A percentile compares a stretch with the other conserved stretches of the same genome.
Conservation (phyloP, 495 filamentous ascomycete genomes). For the Penicillium waksmanii region DNA sequence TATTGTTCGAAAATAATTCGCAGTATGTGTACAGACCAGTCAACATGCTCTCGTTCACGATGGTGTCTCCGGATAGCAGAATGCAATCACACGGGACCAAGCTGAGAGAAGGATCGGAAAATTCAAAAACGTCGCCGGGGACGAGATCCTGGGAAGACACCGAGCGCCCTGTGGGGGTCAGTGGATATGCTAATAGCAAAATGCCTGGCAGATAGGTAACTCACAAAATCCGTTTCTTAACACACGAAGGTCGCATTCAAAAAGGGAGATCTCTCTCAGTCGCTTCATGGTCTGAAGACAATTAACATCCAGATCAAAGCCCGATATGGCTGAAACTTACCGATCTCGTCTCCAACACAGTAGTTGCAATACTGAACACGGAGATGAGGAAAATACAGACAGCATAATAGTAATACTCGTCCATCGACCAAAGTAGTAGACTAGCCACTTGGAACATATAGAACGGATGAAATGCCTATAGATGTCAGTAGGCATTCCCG, state of each 20-base stretch:
- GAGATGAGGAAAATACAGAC: conserved; percentile 96
- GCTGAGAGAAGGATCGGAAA: conserved; percentile 93
- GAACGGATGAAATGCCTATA: conserved; percentile 90
- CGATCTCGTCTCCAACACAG: conserved; percentile 85
- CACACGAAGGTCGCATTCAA: conserved; percentile 93
- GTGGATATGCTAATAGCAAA: not conserved
- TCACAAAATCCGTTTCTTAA: conserved; percentile 92
- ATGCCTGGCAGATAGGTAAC: conserved; percentile 26
- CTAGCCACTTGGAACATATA: conserved; percentile 98
- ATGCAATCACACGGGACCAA: conserved; percentile 94
- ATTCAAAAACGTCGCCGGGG: conserved; percentile 95
- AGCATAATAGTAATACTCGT: conserved; percentile 98
- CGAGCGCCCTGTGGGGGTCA: conserved; percentile 66
- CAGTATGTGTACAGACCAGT: conserved; percentile 60
- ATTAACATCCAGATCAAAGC: conserved; percentile 26
- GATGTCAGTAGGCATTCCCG: conserved; percentile 18
- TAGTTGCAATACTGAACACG: conserved; percentile 84
- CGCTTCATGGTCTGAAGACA: conserved; percentile 77
- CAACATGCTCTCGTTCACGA: conserved; percentile 99
- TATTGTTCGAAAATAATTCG: not conserved
- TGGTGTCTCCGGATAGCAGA: conserved; percentile 90
- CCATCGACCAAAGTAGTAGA: conserved; percentile 90
- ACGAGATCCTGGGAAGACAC: conserved; percentile 86
- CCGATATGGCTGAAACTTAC: conserved; percentile 45
- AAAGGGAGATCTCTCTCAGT: conserved; percentile 87